Conservation (phyloP, 805 yeast species). For the Starmerella roubikii region DNA sequence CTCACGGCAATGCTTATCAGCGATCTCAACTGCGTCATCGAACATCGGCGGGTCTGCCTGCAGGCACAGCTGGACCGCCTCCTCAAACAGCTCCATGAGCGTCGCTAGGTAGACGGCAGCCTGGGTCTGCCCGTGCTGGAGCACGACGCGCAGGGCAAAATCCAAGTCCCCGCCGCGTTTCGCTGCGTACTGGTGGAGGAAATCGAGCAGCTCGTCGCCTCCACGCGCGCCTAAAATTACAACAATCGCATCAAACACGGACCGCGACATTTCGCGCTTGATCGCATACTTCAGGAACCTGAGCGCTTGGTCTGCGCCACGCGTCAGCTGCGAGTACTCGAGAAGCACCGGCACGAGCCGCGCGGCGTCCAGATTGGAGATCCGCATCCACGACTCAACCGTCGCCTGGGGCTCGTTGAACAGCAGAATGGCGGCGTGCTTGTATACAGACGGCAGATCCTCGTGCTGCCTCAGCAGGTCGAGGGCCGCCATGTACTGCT, state of each 20-base stretch:
- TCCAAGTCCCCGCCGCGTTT: constrained; percentile 36
- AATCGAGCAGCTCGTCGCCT: constrained; percentile 33
- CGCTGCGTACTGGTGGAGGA: constrained; percentile 33
- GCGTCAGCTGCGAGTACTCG: constrained; percentile 37
- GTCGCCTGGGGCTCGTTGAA: constrained; percentile 57
- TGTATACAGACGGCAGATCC: constrained; percentile 37
- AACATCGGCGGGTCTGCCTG: constrained; percentile 33
- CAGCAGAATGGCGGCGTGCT: constrained; percentile 54
- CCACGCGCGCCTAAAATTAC: constrained; percentile 40
- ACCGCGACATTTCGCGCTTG: constrained; percentile 21
- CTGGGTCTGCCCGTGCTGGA: constrained; percentile 41
- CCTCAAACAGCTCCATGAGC: constrained; percentile 53
- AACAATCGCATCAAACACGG: constrained; percentile 57
- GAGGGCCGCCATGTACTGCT: constrained; percentile 63
- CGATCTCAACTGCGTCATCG: constrained; percentile 44
- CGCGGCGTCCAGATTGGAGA: constrained; percentile 40
- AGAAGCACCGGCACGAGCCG: constrained; percentile 64
- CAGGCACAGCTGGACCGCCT: constrained; percentile 67
- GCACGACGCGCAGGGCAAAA: constrained; percentile 60
- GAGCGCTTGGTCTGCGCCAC: constrained; percentile 49
- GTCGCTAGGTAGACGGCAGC: constrained; percentile 67
- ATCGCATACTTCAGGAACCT: constrained; percentile 47
- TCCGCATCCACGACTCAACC: constrained; percentile 63
- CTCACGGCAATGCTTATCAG: constrained; percentile 39
- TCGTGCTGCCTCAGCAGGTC: constrained; percentile 35